Evolutionary conservation across 208 protist genomes (phyloP), one percentile per base, ranked within the genome.

Genomic region (Leishmania turanica): DNA sequence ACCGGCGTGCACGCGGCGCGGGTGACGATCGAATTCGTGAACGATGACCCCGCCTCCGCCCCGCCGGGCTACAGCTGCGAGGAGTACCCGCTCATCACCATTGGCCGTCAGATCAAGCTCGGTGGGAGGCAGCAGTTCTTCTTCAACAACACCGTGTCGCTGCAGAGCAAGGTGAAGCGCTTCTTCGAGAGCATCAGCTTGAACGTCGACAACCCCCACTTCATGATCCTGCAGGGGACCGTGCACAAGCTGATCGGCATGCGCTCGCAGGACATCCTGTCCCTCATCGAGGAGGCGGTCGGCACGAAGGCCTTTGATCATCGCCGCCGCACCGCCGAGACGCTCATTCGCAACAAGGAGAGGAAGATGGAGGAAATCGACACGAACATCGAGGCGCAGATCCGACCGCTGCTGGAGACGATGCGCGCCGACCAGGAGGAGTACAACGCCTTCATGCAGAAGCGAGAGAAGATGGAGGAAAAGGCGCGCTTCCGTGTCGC

Each of bases 191-290:
- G 99, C 34, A 99, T 99, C 75, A 99, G 99, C 86, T 92, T 99
- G 19, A 99, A 99, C 87, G 98, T 99, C 19, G 99, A 99, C 92
- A 99, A 99, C 89, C 99, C 99, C 53, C 99, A 99, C 87, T 99
- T 99, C 84, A 96, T 99, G 81, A 99, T 99, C 84, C 99, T 99
- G 97, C 99, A 99, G 82, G 99, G 99, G 64, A 96, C 98, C 27
- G 99, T 99, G 79, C 99, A 99, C 68, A 99, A 99, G 90, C 91
- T 99, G 2, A 95, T 99, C 42, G 99, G 99, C 85, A 99, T 99
- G 99, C 99, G 99, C 84, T 99, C 99, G 21, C 91, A 91, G 40
- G 99, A 99, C 82, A 99, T 99, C 53, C 95, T 99, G 11, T 92
- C 93, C 2, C 96, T 99, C 89, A 98, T 99, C 64, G 99, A 99